phyloP scores from a whole-genome alignment of 208 protist genomes.

The Leishmania mexicana region DNA sequence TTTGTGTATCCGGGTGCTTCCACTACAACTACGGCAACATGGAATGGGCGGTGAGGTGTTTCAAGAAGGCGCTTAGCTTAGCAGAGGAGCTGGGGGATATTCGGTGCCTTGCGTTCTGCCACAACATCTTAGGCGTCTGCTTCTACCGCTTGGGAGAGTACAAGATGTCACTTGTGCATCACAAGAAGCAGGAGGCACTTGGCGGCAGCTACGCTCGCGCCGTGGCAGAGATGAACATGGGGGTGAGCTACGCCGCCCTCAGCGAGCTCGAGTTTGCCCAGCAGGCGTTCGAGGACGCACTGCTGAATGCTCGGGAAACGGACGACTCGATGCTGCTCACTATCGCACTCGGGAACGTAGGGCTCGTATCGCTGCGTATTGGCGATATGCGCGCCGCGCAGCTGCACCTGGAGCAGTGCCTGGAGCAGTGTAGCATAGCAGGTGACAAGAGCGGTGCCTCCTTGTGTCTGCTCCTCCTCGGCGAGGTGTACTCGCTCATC shows the following conservation, averaged over 20 bases:
- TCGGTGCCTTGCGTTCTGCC: conserved; percentile 70
- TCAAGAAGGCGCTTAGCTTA: conserved; percentile 52
- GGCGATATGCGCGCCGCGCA: conserved; percentile 84
- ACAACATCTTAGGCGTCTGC: conserved; percentile 88
- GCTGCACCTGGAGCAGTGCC: conserved; percentile 75
- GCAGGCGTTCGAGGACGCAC: conserved; percentile 75
- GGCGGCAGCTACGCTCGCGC: conserved; percentile 71
- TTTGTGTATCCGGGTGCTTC: conserved; percentile 60
- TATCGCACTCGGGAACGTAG: conserved; percentile 84
- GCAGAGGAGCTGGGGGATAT: conserved; percentile 64
- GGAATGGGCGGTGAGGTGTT: conserved; percentile 55
- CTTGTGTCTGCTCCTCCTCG: conserved; percentile 85
- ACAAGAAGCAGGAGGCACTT: conserved; percentile 87
- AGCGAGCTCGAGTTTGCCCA: conserved; percentile 80
- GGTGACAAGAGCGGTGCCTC: conserved; percentile 84
- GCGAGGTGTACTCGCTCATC: conserved; percentile 85
- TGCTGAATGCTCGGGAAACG: conserved; percentile 63
- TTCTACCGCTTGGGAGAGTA: conserved; percentile 71
- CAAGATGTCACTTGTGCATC: conserved; percentile 77
- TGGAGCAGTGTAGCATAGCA: conserved; percentile 82
- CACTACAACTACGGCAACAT: conserved; percentile 89
- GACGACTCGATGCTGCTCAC: conserved; percentile 73
- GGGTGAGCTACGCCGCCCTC: conserved; percentile 80
- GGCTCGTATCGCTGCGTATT: conserved; percentile 68
- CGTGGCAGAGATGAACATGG: conserved; percentile 91